Evolutionary conservation across 2,329 filamentous ascomycete genomes (phyloP), one percentile per base, ranked within the genome.

Genomic region (Metarhizium rileyi): DNA sequence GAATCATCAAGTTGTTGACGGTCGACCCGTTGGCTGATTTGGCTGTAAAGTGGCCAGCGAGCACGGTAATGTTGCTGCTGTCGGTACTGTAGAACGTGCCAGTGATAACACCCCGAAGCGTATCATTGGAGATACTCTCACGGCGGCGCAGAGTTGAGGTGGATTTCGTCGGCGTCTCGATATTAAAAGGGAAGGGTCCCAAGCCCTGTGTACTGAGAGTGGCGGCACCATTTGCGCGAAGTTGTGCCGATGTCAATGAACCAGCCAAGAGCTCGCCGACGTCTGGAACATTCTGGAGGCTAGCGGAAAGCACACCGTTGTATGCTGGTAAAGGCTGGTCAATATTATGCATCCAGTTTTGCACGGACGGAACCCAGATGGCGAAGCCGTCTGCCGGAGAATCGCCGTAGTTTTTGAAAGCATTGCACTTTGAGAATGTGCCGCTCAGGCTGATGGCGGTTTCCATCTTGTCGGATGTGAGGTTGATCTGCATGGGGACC

Each of bases 321-420:
- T 94, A 78, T 6, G 78, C 74, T 49, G 87, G 81, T 28, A 82
- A 75, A 7, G 78, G 69, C 6, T 80, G 71, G 33, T 81, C 66
- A 18, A 96, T 70, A 57, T 94, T 93, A 61, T 89, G 81, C 16
- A 98, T 74, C 93, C 93, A 98, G 63, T 93, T 93, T 51, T 75
- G 77, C 53, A 78, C 75, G 3, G 90, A 94, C 3, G 87, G 87
- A 7, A 97, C 84, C 93, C 93, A 98, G 35, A 97, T 75, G 14
- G 89, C 91, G 60, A 98, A 89, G 2, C 90, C 90, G 46, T 80
- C 68, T 1, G 83, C 86, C 8, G 76, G 60, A 26, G 83, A 74
- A 9, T 81, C 77, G 6, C 74, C 65, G 56, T 83, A 83, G 55
- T 73, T 73, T 33, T 72, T 80, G 57, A 89, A 91, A 0, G 76